Base-by-base conservation (phyloP, 2,329 filamentous ascomycete species). In the Penicillium sp. region DNA sequence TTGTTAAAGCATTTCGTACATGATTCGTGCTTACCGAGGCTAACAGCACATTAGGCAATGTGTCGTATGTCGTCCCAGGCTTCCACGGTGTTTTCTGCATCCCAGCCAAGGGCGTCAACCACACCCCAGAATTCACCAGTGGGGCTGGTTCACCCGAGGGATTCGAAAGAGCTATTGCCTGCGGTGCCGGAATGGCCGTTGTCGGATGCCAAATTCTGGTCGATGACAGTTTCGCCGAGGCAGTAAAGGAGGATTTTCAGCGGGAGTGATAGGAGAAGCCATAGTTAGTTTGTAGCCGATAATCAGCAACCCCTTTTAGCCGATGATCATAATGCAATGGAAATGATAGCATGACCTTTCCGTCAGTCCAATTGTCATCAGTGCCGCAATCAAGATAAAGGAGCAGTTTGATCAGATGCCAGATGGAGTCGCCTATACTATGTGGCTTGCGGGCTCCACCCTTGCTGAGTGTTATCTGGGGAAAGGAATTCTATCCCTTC, bases 101-200 rank as follows among this genome's bases (percentile, higher is more conserved):
- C 2, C 78, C 80, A 0, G 73, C 75, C 2, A 74, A 76, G 2
- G 78, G 77, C 1, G 79, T 81, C 0, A 83, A 83, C 18, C 84
- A 84, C 59, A 87, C 79, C 7, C 78, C 80, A 0, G 78, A 80
- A 0, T 87, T 85, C 63, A 80, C 82, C 9, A 70, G 74, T 3
- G 80, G 83, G 0, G 78, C 82, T 0, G 82, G 82, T 4, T 84
- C 80, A 0, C 74, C 72, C 24, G 75, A 76, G 16, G 80, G 81
- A 0, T 83, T 83, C 56, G 69, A 78, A 31, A 75, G 78, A 46
- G 76, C 81, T 0, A 58, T 71, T 5, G 59, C 58, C 3, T 72
- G 70, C 55, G 70, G 69, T 2, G 69, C 69, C 10, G 70, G 70
- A 1, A 72, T 72, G 69, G 69, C 70, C 7, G 68, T 70, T 13